These are phyloP conservation scores for Andrographis paniculata DNA, from an alignment of 305 asterid species.

Conservation along the genomic window DNA sequence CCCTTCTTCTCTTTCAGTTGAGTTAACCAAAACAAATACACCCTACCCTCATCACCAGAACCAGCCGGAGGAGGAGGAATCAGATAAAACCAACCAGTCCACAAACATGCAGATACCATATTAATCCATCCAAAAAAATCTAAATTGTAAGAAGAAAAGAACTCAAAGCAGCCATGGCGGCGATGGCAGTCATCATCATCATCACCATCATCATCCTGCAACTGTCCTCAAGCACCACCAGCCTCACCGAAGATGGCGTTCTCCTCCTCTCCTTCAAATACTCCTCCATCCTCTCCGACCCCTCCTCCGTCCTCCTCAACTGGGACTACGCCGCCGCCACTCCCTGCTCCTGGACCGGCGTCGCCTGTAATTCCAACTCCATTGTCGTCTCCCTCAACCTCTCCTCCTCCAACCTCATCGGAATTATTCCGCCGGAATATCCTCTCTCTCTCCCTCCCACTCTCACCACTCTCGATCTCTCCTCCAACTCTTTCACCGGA, in stretches of 20 bases:
- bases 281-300: slow-evolving; percentile 69
- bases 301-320: slow-evolving; percentile 61
- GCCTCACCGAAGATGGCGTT: slow-evolving; percentile 68
- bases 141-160: too few relatives aligned
- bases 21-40: not conserved
- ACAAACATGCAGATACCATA: too few relatives aligned
- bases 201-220: slow-evolving; percentile 20
- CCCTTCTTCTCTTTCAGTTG: not conserved
- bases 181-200: too few relatives aligned
- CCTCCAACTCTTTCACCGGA: slow-evolving; percentile 64
- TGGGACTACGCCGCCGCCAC: slow-evolving; percentile 68
- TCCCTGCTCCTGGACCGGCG: slow-evolving; percentile 78
- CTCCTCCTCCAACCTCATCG: slow-evolving; percentile 49
- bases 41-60: not conserved
- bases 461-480: slow-evolving; percentile 56
- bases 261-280: slow-evolving; percentile 76
- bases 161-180: too few relatives aligned
- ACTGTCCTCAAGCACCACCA: slow-evolving; percentile 18
- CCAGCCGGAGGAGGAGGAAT: too few relatives aligned
- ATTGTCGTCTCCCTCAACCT: slow-evolving; percentile 41
- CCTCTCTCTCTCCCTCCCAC: slow-evolving; percentile 56
- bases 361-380: slow-evolving; percentile 23
- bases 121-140: too few relatives aligned
- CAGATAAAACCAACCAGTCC: too few relatives aligned
- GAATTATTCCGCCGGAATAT: slow-evolving; percentile 52